Evolutionary conservation across 805 yeast species (phyloP), one percentile per base, ranked within the genome.

Genomic region (Suhomyces sp.): DNA sequence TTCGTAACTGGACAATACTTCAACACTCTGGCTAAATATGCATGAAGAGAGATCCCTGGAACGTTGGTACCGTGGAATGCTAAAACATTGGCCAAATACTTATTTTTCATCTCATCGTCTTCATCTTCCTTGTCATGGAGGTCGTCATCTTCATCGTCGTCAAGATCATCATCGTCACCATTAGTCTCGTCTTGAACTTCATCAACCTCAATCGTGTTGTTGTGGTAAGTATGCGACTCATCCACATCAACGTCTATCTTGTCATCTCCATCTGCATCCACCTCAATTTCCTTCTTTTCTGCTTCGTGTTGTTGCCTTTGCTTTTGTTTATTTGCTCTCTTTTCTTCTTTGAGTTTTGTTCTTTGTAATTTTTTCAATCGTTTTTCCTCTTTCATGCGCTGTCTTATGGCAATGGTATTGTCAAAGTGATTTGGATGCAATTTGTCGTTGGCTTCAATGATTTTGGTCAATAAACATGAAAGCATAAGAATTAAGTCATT

Each of bases 1-100:
- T 91, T 91, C 2, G 98, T 90, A n/a, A 93, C 93, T 0, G 99
- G 98, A 59, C 99, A 93, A 63, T 93, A 93, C 61, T 91, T 91
- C 56, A 91, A 76, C 19, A 93, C 91, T 54, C 98, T 79, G 27
- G 87, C 76, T 40, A 93, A 71, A 56, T 93, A 93, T 14, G 95
- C 93, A 51, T 88, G 88, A 31, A 93, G 72, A 9, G 90, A 78
- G 35, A 93, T 93, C n/a, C 95, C 96, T 1, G 98, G 98, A 7
- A 93, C 82, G 54, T 91, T 95, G 39, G 95, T 81, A 12, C 98
- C 98, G 59, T 88, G 96, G 58, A 93, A 93, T 29, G 96, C 93
- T 38, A 91, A 65, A 4, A 91, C 86, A 41, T 79, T 80, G 3
- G 81, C 83, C 11, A 77, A 65, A 46, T 76, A 79, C 44, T 70